Evolutionary conservation across 139 green algal genomes (phyloP), one percentile per base, ranked within the genome.

Genomic region (Tetratostichococcus sp.): DNA sequence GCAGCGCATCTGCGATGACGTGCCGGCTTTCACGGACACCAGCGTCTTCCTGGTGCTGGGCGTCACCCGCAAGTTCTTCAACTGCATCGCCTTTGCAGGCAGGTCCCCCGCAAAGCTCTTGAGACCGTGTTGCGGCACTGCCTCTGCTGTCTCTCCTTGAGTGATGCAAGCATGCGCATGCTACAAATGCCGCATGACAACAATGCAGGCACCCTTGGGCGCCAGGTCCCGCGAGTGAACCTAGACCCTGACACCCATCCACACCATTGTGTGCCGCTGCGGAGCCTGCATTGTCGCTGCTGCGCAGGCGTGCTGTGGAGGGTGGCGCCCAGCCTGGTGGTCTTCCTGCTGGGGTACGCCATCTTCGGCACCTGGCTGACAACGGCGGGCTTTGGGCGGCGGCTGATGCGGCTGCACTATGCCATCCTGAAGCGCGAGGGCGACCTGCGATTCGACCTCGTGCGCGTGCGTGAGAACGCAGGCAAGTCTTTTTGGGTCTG

Each of bases 371-470:
- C 92, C 1, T 87, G 80, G 31, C 69, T 97, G 28, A 97, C 91
- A 1, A 88, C 89, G 21, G 66, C 68, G 0, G 74, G 91, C 25
- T 98, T 97, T 83, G 94, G 94, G 2, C 80, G 85, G 22, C 79
- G 86, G 34, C 81, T 98, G 19, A 93, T 92, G 77, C 67, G 58
- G 34, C 81, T 97, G 70, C 80, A 88, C 30, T 93, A 88, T 69
- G 70, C 79, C 34, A 43, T 82, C 23, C 73, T 97, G 43, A 76
- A 92, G 72, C 74, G 77, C 16, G 93, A 97, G 80, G 94, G 85
- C 0, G 90, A 98, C 70, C 74, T 98, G 67, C 85, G 94, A 14
- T 98, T 95, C 79, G 82, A 83, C 5, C 84, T 98, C 30, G 90
- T 98, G 58, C 79, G 93, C 19, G 83, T 84, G 23, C 67, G 85